Base-by-base conservation (phyloP, 202 grass and related monocot genomes). In the Zoysia matrella region DNA sequence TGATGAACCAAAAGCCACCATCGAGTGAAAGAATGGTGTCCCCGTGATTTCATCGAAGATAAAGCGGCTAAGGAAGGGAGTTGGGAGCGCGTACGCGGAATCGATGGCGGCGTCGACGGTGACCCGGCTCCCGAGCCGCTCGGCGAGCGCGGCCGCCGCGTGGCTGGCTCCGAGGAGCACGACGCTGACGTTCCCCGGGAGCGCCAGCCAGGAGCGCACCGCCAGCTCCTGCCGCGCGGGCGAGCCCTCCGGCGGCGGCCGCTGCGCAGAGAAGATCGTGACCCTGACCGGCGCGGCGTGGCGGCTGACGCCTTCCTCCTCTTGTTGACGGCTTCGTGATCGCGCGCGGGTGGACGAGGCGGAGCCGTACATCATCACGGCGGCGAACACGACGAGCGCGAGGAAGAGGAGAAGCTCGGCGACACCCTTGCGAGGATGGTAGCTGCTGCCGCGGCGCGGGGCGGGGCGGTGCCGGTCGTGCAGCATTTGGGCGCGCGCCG, bases 11-110 rank as follows among this genome's bases (percentile, higher is more conserved):
- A 48, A 54, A 53, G 18, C 86, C 47, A 98, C 50, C 60, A 93
- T 93, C 30, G 90, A 98, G 85, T 95, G 92, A 72, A 95, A 98
- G 85, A 95, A 91, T 5, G 92, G 95, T 8, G 75, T 88, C 48
- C 84, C 90, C 42, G 74, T 30, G 22, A 30, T 30, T 30, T 30
- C 22, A 30, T 30, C 22, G 22, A 30, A 12, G 16, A 47, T 5
- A 0, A 16, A 12, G 6, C 1, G 7, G 6, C 39, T 11, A 30
- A 30, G 22, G 22, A 13, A 43, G 0, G 30, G 11, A 1, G 2
- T 6, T 12, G 44, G 0, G 60, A 80, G 39, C 39, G 68, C 87
- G 72, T 82, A 98, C 92, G 95, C 77, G 45, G 73, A 93, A 83
- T 98, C 95, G 39, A 95, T 45, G 66, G 69, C 60, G 5, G 84